Base-by-base conservation (phyloP, 2,329 filamentous ascomycete genomes). In the Pseudogymnoascus sp. region DNA sequence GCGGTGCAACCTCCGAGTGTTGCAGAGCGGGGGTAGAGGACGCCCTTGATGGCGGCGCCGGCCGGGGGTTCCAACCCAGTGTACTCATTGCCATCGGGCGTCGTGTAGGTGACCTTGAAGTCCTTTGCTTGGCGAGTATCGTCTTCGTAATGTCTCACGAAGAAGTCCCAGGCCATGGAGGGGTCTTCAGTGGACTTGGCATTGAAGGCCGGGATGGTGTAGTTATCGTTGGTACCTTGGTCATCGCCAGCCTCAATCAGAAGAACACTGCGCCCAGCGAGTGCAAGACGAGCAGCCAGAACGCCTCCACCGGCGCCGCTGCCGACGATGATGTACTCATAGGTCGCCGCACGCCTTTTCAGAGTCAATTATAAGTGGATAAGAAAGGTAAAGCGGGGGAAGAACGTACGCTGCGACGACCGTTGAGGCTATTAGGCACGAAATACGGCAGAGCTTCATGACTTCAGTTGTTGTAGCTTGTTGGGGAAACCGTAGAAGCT, bases 301-400 rank as follows among this genome's bases (percentile, higher is more conserved):
- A 80, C 79, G 28, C 76, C 79, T 64, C 80, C 80, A 37, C 80
- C 80, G 23, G 80, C 73, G 12, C 80, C 80, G 25, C 78, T 81
- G 5, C 81, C 81, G 23, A 83, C 79, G 14, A 84, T 75, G 12
- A 83, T 75, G 71, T 82, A 84, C 63, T 83, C 81, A 72, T 83
- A 83, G 18, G 23, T 53, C 25, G 47, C 10, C 25, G 25, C 47
- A 31, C 47, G 25, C 11, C 47, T 53, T 31, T 12, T 16, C 47
- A 12, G n/a, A 11, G 47, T 53, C 47, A 53, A n/a, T 31, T 31
- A 28, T 8, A 10, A 18, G 11, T 31, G 8, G 7, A 31, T 16
- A 11, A 7, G 28, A 31, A 10, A 31, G 5, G 25, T 31, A 31
- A 31, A 5, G 7, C 4, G 12, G 12, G 42, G 12, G 44, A 28